These are phyloP conservation scores for Lonicera japonica DNA, from an alignment of 129 eudicot species.

Conservation along the genomic window DNA sequence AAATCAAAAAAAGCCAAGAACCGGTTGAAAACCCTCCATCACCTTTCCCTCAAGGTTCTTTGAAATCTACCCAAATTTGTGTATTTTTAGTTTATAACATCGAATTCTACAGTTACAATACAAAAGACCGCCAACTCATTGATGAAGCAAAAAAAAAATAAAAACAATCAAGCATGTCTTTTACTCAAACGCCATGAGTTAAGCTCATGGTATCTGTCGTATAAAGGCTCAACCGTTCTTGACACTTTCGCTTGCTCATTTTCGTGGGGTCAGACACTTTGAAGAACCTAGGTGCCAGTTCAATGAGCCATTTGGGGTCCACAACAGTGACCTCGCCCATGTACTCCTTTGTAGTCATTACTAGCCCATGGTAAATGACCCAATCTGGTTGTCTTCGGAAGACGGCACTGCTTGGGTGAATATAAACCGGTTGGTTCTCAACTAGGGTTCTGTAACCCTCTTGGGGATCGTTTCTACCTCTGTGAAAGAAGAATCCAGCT, in stretches of 20 bases:
- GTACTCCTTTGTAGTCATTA: conserved; percentile 80
- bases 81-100: background rate
- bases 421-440: conserved; percentile 76
- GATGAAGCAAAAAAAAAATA: background rate
- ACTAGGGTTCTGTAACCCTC: conserved; percentile 81
- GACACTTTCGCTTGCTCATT: conserved; percentile 84
- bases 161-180: conserved; percentile 56
- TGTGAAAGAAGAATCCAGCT: conserved; percentile 78
- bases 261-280: conserved; percentile 78
- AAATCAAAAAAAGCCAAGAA: background rate
- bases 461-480: conserved; percentile 76
- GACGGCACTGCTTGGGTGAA: conserved; percentile 81
- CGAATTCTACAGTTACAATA: background rate
- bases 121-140: background rate
- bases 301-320: conserved; percentile 86
- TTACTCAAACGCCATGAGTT: conserved; percentile 90
- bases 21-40: background rate
- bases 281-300: conserved; percentile 77
- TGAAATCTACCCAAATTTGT: background rate
- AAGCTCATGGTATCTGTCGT: conserved; percentile 78
- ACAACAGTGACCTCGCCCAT: conserved; percentile 85
- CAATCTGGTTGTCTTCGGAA: conserved; percentile 88
- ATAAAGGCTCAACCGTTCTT: conserved; percentile 79
- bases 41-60: background rate
- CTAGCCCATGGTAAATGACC: conserved; percentile 86